Conservation (phyloP, 2,329 filamentous ascomycete genomes). For the Amesomyces nigricolor region DNA sequence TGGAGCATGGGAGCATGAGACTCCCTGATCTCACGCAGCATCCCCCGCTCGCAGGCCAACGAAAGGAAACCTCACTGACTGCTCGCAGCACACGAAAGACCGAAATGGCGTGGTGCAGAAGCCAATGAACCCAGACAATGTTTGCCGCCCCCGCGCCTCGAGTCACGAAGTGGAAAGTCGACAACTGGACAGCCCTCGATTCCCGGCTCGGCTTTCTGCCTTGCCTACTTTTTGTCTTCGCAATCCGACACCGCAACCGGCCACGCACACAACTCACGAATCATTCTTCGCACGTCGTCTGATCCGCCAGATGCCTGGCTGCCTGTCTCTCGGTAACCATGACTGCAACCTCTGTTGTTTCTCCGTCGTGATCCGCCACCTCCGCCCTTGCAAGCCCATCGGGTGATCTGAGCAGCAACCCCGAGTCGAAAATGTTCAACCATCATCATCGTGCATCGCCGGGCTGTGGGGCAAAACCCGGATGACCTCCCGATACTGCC, state of each 20-base stretch:
- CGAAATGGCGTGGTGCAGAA: too few relatives aligned
- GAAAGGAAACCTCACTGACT: too few relatives aligned
- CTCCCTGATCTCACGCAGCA: too few relatives aligned
- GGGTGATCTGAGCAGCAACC: slow-evolving; percentile 8
- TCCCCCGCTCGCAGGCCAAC: too few relatives aligned
- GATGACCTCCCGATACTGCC: background rate
- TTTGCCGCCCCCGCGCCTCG: too few relatives aligned
- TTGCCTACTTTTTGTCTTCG: background rate
- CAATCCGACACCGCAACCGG: background rate
- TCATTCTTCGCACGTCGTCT: background rate
- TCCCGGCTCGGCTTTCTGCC: background rate
- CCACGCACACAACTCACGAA: background rate
- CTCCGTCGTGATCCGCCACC: slow-evolving; percentile 9
- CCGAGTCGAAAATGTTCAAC: background rate
- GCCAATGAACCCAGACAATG: too few relatives aligned
- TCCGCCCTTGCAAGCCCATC: slow-evolving; percentile 1
- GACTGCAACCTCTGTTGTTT: slow-evolving; percentile 11
- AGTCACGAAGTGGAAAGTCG: too few relatives aligned
- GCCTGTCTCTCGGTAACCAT: slow-evolving; percentile 11
- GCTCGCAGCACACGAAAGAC: too few relatives aligned
- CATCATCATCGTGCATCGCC: slow-evolving; percentile 1
- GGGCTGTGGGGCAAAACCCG: background rate
- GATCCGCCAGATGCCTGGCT: slow-evolving; percentile 3
- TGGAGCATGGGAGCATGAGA: too few relatives aligned
- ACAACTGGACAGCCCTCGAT: too few relatives aligned